phyloP scores from a whole-genome alignment of 1,139 yeast species.

The Geotrichum bryndzae region DNA sequence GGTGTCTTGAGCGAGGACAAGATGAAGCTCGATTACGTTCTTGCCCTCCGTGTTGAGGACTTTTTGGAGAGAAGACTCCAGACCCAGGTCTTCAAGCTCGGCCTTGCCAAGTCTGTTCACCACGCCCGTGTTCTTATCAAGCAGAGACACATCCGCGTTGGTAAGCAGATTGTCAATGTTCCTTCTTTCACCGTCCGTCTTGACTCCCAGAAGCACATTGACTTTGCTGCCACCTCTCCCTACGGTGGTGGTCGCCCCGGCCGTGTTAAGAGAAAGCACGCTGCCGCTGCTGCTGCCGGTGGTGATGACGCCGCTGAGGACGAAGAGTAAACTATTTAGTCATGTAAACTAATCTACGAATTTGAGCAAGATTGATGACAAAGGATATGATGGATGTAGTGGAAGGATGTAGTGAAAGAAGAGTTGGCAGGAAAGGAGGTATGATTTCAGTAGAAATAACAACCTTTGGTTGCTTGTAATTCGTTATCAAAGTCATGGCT shows the following conservation, averaged over 20 bases:
- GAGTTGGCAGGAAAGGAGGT: neutral
- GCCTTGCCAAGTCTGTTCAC: constrained; percentile 99
- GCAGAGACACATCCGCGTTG: constrained; percentile 99
- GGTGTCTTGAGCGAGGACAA: constrained; percentile 99
- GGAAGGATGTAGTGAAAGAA: neutral
- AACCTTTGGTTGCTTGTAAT: neutral
- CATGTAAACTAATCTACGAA: constrained; percentile 4
- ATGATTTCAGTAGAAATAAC: neutral
- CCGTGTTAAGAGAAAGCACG: constrained; percentile 98
- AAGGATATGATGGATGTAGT: neutral
- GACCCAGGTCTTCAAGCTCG: constrained; percentile 99
- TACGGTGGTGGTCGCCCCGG: constrained; percentile 99
- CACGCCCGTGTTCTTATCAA: constrained; percentile 99
- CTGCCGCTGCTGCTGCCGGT: constrained; percentile 57
- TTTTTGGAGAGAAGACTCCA: constrained; percentile 99
- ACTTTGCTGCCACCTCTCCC: constrained; percentile 98
- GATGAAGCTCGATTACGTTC: constrained; percentile 99
- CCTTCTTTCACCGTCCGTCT: constrained; percentile 99
- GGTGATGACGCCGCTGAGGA: constrained; percentile 53
- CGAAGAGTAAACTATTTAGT: constrained; percentile 40
- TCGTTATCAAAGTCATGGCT: neutral
- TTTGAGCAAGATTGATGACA: constrained; percentile 1
- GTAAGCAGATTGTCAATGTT: constrained; percentile 97
- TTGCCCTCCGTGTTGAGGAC: constrained; percentile 97
- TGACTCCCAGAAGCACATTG: constrained; percentile 99